These are phyloP conservation scores for Stagonosporopsis tanaceti DNA, from an alignment of 2,329 filamentous ascomycete species.

Conservation along the genomic window DNA sequence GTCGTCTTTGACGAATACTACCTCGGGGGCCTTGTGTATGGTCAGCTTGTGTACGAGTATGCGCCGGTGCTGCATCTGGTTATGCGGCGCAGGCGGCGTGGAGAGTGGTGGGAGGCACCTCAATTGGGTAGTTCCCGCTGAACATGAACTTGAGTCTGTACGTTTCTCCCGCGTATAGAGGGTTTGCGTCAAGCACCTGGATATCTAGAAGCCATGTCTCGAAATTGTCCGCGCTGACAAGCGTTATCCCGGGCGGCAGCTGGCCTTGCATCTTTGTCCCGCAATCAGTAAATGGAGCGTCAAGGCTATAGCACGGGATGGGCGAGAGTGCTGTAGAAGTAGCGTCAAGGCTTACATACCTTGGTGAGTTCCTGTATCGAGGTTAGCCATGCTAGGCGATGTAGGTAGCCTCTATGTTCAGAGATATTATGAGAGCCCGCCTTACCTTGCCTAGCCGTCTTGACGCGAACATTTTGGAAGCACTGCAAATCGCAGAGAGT, in stretches of 20 bases:
- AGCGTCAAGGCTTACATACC: slow-evolving; percentile 18
- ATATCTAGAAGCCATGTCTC: slow-evolving; percentile 95
- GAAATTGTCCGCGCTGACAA: slow-evolving; percentile 82
- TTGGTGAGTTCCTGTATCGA: slow-evolving; percentile 29
- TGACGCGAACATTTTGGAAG: slow-evolving; percentile 57
- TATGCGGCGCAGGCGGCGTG: not conserved
- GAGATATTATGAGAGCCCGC: not conserved
- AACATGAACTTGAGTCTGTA: slow-evolving; percentile 92
- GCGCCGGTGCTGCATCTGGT: not conserved
- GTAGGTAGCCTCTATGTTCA: not conserved
- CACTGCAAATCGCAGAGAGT: not conserved
- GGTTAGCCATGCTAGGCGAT: not conserved
- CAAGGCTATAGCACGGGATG: not conserved
- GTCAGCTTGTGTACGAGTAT: not conserved
- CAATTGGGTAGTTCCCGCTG: slow-evolving; percentile 85
- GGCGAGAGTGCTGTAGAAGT: not conserved
- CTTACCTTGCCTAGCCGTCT: slow-evolving; percentile 60
- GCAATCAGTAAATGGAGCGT: slow-evolving; percentile 1
- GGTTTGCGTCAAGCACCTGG: slow-evolving; percentile 86
- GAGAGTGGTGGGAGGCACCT: slow-evolving; percentile 36
- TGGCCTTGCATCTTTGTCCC: slow-evolving; percentile 61
- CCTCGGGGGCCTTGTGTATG: slow-evolving; percentile 79
- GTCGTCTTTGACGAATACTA: slow-evolving; percentile 77
- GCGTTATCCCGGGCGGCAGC: slow-evolving; percentile 73
- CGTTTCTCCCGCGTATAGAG: slow-evolving; percentile 79